Evolutionary conservation across 805 yeast species (phyloP).

Genomic region (Lipomyces oligophaga): DNA sequence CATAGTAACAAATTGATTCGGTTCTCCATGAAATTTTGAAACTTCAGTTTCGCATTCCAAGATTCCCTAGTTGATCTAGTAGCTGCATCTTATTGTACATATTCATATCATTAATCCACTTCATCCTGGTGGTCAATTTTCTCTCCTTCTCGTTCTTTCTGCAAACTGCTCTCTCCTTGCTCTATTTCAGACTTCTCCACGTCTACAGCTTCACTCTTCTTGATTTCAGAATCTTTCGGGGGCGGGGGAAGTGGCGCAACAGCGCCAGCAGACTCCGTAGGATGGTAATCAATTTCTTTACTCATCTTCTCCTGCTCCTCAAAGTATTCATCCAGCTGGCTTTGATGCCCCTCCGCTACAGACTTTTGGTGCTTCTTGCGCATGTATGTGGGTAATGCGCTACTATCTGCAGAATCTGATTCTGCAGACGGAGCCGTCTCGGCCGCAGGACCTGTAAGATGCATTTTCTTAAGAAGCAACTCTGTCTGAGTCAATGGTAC

Average conservation of each 20-base stretch:
- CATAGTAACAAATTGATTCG: too few relatives aligned
- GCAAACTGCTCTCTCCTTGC: neutral
- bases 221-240: slow-evolving; percentile 27
- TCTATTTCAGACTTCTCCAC: neutral
- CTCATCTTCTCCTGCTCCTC: slow-evolving; percentile 25
- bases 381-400: slow-evolving; percentile 16
- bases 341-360: neutral
- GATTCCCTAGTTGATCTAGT: too few relatives aligned
- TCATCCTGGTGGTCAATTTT: too few relatives aligned
- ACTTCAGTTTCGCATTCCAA: too few relatives aligned
- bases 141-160: slow-evolving; percentile 1
- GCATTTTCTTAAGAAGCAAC: slow-evolving; percentile 15
- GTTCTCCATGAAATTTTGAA: too few relatives aligned
- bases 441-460: neutral
- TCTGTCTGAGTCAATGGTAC: slow-evolving; percentile 24
- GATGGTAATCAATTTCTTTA: slow-evolving; percentile 13
- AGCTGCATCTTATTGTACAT: too few relatives aligned
- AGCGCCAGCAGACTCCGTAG: neutral
- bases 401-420: neutral
- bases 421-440: neutral
- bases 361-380: slow-evolving; percentile 21
- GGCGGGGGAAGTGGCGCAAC: slow-evolving; percentile 19
- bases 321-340: slow-evolving; percentile 20
- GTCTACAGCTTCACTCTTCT: slow-evolving; percentile 8
- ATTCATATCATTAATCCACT: too few relatives aligned